A percentile compares a stretch with the other conserved stretches of the same genome.
These are phyloP conservation scores for Chlamydomonas sp. DNA, from an alignment of 139 green algal species.

Conservation along the genomic window DNA sequence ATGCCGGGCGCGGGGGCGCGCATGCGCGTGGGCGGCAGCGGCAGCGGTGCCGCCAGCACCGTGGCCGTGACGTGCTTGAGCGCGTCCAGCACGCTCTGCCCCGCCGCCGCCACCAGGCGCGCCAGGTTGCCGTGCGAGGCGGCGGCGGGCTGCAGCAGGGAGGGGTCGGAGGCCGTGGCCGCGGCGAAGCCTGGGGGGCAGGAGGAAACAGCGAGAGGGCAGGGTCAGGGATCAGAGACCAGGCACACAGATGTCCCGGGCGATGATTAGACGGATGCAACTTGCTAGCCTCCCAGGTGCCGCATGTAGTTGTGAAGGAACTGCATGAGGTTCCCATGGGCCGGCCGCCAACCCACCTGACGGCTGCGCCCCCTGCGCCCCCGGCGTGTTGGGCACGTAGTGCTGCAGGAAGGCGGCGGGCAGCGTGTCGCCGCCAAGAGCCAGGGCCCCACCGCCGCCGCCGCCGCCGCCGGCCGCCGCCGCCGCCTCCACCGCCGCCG, in stretches of 20 bases:
- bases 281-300: no score
- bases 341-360: no score
- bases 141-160: not conserved
- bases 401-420: conserved; percentile 22
- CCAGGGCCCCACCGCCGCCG: not conserved
- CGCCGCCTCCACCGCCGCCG: not conserved
- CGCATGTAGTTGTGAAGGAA: no score
- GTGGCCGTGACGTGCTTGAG: conserved; percentile 20
- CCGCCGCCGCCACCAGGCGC: conserved; percentile 17
- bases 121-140: conserved; percentile 22
- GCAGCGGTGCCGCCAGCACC: conserved; percentile 8
- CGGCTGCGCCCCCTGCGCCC: not conserved
- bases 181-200: conserved; percentile 2
- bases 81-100: conserved; percentile 11
- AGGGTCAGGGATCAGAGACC: no score
- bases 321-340: no score
- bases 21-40: conserved; percentile 16
- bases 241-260: no score
- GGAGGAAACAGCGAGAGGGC: not conserved
- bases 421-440: not conserved
- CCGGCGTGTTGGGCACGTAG: conserved; percentile 15
- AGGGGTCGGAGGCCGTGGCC: not conserved
- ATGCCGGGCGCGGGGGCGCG: conserved; percentile 2
- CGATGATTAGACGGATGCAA: no score
- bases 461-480: no score